Percentiles rank a stretch among this genome's conserved stretches.
Evolutionary conservation across 2,329 filamentous ascomycete genomes (phyloP).

Genomic region (Chaetomium sp.): DNA sequence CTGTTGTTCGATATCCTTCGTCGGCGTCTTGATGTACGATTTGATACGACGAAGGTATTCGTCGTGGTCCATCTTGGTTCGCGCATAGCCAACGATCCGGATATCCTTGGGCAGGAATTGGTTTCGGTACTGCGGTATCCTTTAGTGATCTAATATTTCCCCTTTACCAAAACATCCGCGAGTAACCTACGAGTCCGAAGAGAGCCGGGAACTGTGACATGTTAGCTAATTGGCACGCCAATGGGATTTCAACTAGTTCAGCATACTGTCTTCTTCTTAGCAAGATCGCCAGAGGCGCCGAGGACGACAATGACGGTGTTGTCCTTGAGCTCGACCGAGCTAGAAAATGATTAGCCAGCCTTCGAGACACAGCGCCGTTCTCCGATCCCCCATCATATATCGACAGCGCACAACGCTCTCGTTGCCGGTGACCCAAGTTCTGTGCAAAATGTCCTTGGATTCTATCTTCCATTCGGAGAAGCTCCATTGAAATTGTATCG

Average conservation of each 20-base stretch:
- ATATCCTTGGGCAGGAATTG: constrained; percentile 97
- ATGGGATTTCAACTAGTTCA: constrained; percentile 7
- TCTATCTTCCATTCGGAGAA: background rate
- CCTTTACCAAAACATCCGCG: background rate
- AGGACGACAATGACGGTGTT: constrained; percentile 96
- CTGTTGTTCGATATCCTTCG: constrained; percentile 94
- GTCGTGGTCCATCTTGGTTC: constrained; percentile 98
- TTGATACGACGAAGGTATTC: constrained; percentile 92
- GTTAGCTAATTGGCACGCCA: constrained; percentile 28
- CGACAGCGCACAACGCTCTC: too few relatives aligned
- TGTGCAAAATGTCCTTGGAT: constrained; percentile 7
- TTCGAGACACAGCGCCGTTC: constrained; percentile 20
- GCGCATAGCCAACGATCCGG: constrained; percentile 95
- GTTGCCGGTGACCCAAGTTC: too few relatives aligned
- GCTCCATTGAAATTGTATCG: constrained; percentile 16
- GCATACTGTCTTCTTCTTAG: constrained; percentile 97
- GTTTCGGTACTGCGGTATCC: constrained; percentile 75
- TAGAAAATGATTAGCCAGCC: constrained; percentile 40
- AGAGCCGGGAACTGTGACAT: constrained; percentile 77
- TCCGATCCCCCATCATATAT: too few relatives aligned
- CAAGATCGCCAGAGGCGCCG: constrained; percentile 92
- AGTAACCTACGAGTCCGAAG: constrained; percentile 80
- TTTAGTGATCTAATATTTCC: constrained; percentile 16
- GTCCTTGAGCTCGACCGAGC: constrained; percentile 91
- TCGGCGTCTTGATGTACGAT: constrained; percentile 98